Percentiles rank a stretch among this genome's conserved stretches.
These are phyloP conservation scores for Craterostigma plantagineum DNA, from an alignment of 257 asterid species.

Conservation along the genomic window DNA sequence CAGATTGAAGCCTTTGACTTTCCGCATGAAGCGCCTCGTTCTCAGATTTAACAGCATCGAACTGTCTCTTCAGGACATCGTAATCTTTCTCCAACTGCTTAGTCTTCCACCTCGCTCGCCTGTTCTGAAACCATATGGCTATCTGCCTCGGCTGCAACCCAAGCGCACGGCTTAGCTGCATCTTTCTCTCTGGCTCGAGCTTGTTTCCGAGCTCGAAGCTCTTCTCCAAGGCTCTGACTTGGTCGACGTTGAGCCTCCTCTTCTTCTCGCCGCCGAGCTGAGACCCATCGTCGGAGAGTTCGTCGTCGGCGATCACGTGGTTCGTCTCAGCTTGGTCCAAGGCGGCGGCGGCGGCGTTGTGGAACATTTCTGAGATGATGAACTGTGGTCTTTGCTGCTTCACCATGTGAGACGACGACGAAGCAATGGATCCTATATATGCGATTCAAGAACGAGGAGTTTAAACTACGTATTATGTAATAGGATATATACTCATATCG, in stretches of 20 bases:
- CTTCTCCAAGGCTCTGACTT: slow-evolving; percentile 35
- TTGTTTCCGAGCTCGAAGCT: slow-evolving; percentile 37
- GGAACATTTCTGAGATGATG: too few relatives aligned
- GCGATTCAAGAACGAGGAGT: too few relatives aligned
- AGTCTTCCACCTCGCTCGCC: slow-evolving; percentile 51
- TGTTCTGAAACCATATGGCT: slow-evolving; percentile 50
- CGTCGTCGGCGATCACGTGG: slow-evolving; percentile 12
- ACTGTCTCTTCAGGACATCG: slow-evolving; percentile 29
- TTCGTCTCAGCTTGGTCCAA: too few relatives aligned
- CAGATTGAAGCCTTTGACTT: slow-evolving; percentile 36
- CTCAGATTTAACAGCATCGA: slow-evolving; percentile 31
- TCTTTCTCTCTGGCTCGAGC: slow-evolving; percentile 48
- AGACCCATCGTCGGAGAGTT: too few relatives aligned
- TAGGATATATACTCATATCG: too few relatives aligned
- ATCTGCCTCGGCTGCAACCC: slow-evolving; percentile 54
- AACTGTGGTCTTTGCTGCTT: too few relatives aligned
- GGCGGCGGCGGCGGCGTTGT: slow-evolving; percentile 11
- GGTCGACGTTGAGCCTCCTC: slow-evolving; percentile 42
- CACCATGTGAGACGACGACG: too few relatives aligned
- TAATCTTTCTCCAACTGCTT: slow-evolving; percentile 47
- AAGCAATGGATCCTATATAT: too few relatives aligned
- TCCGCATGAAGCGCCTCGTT: slow-evolving; percentile 29
- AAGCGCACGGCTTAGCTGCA: slow-evolving; percentile 43
- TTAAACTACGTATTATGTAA: too few relatives aligned
- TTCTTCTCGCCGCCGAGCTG: slow-evolving; percentile 35